phyloP scores from a whole-genome alignment of 2,329 filamentous ascomycete genomes.

The Neonectria ditissima region DNA sequence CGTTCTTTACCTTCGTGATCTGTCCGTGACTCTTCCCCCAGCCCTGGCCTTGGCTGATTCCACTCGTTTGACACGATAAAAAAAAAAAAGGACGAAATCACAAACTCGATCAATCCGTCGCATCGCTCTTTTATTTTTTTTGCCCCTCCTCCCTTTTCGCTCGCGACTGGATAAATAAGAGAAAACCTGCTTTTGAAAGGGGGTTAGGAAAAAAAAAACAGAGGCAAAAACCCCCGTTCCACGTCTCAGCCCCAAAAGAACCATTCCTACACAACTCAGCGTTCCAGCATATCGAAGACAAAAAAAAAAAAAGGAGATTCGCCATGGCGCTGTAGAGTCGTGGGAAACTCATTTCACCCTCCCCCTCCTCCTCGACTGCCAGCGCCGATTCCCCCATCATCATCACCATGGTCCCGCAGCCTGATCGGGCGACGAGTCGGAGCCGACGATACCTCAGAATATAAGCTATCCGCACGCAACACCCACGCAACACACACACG shows the following conservation, averaged over 20 bases:
- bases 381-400: constrained; percentile 7
- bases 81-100: constrained; percentile 15
- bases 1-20: background rate
- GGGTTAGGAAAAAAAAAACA: constrained; percentile 1
- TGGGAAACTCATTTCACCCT: background rate
- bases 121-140: constrained; percentile 4
- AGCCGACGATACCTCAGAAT: constrained; percentile 20
- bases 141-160: constrained; percentile 11
- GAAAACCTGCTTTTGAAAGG: constrained; percentile 2
- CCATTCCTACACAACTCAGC: background rate
- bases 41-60: constrained; percentile 30
- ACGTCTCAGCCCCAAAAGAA: background rate
- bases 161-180: too few species aligned
- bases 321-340: constrained; percentile 22
- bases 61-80: constrained; percentile 32
- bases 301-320: too few species aligned
- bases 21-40: constrained; percentile 15
- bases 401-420: constrained; percentile 23
- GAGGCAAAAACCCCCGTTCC: background rate
- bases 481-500: background rate
- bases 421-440: constrained; percentile 21
- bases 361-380: too few species aligned
- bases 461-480: constrained; percentile 1
- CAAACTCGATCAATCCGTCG: constrained; percentile 2
- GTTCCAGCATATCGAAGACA: constrained; percentile 11